phyloP scores from a whole-genome alignment of 2,329 filamentous ascomycete genomes.

The Pyrenochaeta sp. region DNA sequence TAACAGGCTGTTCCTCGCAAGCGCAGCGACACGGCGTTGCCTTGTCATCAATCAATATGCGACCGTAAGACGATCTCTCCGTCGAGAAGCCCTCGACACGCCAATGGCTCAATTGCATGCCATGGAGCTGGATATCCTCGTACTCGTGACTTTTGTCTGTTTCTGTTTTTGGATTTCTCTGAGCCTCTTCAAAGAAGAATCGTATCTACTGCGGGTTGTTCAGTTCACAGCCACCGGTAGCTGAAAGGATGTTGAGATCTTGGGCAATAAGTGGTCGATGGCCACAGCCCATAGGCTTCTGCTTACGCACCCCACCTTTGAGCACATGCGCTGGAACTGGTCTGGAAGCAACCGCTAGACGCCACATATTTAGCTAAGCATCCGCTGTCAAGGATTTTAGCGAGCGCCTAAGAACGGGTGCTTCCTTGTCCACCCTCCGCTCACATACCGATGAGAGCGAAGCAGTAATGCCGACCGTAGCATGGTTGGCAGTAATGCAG shows the following conservation, averaged over 20 bases:
- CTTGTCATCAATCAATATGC: conserved; percentile 4
- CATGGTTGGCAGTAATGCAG: conserved; percentile 4
- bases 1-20: conserved; percentile 6
- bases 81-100: too few relatives aligned
- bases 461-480: conserved; percentile 4
- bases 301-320: not conserved
- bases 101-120: not conserved
- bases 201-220: not conserved
- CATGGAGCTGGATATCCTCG: too few relatives aligned
- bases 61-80: not conserved
- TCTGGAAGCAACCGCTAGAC: conserved; percentile 15
- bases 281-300: too few relatives aligned
- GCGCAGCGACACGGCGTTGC: conserved; percentile 2
- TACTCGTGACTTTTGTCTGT: too few relatives aligned
- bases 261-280: not conserved
- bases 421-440: conserved; percentile 10
- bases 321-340: conserved; percentile 9
- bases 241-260: conserved; percentile 7
- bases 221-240: not conserved
- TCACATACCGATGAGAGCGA: conserved; percentile 5
- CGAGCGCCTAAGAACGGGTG: conserved; percentile 24
- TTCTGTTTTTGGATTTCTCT: not conserved
- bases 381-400: conserved; percentile 24
- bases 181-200: not conserved
- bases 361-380: conserved; percentile 23